Evolutionary conservation across 805 yeast genomes (phyloP).

Genomic region (Candida sithepensis): DNA sequence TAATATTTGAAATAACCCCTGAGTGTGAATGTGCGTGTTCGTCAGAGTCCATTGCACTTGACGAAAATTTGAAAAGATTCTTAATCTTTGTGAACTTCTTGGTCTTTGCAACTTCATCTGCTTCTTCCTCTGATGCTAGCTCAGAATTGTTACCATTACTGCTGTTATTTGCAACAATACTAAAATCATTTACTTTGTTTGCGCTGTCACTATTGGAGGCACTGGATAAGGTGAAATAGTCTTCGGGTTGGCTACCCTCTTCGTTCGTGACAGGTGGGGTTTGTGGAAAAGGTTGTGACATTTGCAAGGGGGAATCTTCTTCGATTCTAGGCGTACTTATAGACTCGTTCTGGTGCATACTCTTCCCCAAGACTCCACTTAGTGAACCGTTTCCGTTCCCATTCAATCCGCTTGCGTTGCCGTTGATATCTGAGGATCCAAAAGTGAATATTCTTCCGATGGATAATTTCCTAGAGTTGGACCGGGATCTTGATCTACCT

Average conservation of each 20-base stretch:
- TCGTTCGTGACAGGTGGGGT: conserved; percentile 4
- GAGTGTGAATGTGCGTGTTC: conserved; percentile 3
- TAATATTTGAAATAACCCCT: not conserved
- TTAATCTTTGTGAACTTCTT: conserved; percentile 26
- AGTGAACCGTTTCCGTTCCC: not conserved
- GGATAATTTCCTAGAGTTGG: conserved; percentile 35
- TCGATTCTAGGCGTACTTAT: conserved; percentile 17
- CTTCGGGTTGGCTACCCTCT: conserved; percentile 2
- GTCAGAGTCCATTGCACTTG: conserved; percentile 8
- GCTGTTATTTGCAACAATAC: not conserved
- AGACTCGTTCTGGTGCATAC: conserved; percentile 8
- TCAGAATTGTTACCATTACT: conserved; percentile 1
- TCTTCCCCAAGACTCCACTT: conserved; percentile 3
- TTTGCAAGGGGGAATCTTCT: conserved; percentile 13
- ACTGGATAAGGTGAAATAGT: conserved; percentile 9
- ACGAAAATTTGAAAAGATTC: conserved; percentile 27
- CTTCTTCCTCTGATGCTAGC: conserved; percentile 10
- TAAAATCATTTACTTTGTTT: not conserved
- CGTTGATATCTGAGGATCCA: conserved; percentile 23
- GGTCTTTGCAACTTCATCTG: conserved; percentile 15
- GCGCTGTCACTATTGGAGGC: not conserved
- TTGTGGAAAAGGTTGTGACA: conserved; percentile 14
- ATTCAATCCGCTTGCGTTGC: not conserved
- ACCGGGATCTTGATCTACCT: conserved; percentile 34
- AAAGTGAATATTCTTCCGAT: conserved; percentile 38